These are phyloP conservation scores for Phytopythium helicoides DNA, from an alignment of 352 stramenopile genomes.

Conservation along the genomic window DNA sequence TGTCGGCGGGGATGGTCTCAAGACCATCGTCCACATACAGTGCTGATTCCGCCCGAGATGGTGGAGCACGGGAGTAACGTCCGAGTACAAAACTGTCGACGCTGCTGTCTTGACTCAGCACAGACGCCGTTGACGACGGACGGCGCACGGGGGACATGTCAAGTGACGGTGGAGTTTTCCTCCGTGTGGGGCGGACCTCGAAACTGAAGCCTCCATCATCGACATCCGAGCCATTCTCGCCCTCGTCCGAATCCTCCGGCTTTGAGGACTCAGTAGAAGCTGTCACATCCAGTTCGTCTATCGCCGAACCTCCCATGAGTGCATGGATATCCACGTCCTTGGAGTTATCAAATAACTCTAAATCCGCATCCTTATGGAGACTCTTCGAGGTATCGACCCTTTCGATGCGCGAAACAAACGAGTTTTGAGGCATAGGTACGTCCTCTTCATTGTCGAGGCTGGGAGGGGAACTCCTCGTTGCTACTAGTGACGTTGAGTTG, in stretches of 20 bases:
- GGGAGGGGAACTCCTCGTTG: too few species aligned
- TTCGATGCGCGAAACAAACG: not conserved
- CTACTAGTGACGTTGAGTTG: too few species aligned
- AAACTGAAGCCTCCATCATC: conserved; percentile 45
- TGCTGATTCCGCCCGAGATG: conserved; percentile 8
- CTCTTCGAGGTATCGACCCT: not conserved
- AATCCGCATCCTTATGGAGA: conserved; percentile 4
- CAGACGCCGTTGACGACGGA: not conserved
- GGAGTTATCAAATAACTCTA: conserved; percentile 35
- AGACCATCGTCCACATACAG: conserved; percentile 20
- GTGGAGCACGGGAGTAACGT: conserved; percentile 17
- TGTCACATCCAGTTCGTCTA: not conserved
- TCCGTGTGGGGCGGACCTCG: conserved; percentile 35
- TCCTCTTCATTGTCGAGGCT: too few species aligned
- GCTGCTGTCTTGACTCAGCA: conserved; percentile 7
- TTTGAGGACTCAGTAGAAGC: not conserved
- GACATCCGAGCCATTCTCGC: conserved; percentile 10
- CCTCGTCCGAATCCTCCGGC: conserved; percentile 6
- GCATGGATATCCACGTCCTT: conserved; percentile 23
- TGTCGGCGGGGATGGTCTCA: not conserved
- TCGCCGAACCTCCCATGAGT: not conserved
- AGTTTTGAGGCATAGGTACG: too few species aligned
- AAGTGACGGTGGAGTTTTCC: conserved; percentile 8
- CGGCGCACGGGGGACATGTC: not conserved
- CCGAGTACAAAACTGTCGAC: conserved; percentile 10